Conservation (phyloP, 768 basidiomycete species). For the Coprinellus aureogranulatus region DNA sequence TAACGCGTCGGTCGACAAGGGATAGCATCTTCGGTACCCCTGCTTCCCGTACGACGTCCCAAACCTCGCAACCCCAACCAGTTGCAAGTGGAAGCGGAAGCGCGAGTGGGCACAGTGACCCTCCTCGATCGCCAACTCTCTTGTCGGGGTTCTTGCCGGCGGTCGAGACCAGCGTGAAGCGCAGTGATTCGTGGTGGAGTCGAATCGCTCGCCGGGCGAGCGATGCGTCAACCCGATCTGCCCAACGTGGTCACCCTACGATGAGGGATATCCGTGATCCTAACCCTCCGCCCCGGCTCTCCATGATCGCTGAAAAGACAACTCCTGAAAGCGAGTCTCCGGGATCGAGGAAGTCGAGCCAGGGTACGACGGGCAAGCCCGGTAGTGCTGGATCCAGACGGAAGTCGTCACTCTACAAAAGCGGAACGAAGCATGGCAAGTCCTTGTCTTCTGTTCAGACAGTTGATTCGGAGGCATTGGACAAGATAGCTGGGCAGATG, state of each 20-base stretch:
- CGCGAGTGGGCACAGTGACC: slow-evolving; percentile 35
- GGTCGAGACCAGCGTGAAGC: slow-evolving; percentile 36
- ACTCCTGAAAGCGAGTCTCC: slow-evolving; percentile 25
- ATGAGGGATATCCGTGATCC: slow-evolving; percentile 74
- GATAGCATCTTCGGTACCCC: slow-evolving; percentile 26
- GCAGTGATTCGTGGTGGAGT: slow-evolving; percentile 77
- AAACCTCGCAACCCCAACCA: slow-evolving; percentile 24
- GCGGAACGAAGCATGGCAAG: slow-evolving; percentile 34
- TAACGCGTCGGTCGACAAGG: slow-evolving; percentile 13
- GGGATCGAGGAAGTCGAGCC: slow-evolving; percentile 7
- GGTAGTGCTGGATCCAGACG: neutral
- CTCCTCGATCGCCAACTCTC: slow-evolving; percentile 27
- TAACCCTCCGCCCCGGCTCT: slow-evolving; percentile 66
- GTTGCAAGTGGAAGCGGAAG: slow-evolving; percentile 34
- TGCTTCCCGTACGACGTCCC: slow-evolving; percentile 21
- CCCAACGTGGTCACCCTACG: slow-evolving; percentile 16
- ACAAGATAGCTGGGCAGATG: slow-evolving; percentile 62
- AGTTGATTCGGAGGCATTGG: slow-evolving; percentile 67
- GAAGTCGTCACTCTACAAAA: neutral
- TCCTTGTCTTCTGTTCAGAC: slow-evolving; percentile 60
- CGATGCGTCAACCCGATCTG: slow-evolving; percentile 31
- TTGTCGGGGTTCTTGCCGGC: slow-evolving; percentile 20
- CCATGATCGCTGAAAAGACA: slow-evolving; percentile 55
- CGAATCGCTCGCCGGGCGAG: slow-evolving; percentile 65
- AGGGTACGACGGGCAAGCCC: slow-evolving; percentile 15